Base-by-base conservation (phyloP, 176 grass and related monocot species). In the Triticum turgidum region DNA sequence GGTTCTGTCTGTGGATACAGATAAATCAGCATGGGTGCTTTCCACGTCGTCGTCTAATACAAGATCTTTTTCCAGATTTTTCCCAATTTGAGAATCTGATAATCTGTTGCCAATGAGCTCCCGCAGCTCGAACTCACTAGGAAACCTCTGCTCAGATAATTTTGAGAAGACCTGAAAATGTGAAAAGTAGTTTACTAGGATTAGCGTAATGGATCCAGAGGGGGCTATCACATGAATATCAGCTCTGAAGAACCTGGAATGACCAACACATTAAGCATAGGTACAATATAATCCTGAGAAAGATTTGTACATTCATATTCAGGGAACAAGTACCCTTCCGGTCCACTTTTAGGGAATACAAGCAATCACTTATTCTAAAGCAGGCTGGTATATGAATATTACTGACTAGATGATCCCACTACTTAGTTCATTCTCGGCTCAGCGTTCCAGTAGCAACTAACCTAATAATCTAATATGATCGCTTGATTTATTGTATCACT, bases 151-250 rank as follows among this genome's bases (percentile, higher is more conserved):
- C 65, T 96, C 90, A 32, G 91, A 79, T 73, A 98, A 90, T 89
- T 98, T 98, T 38, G 97, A 96, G 86, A 96, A 98, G 82, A 98
- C 94, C 97, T 98, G 84, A 82, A 92, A 88, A 45, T 76, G 76
- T 38, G 49, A 42, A 87, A 54, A 77, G 3, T 42, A 82, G 61
- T 32, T 76, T 32, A 49, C 18, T 84, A 87, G 24, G 49, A 52
- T 80, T 47, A 89, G 44, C 20, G 51, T n/a, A 33, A 56, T 25
- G 52, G 27, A 27, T 79, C 49, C 21, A 84, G 39, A 80, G 61
- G 21, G 21, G 32, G 2, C 11, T 52, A 70, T 15, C 45, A 62
- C 68, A 76, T 5, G 52, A 79, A 59, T 20, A 24, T 80, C 59
- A 80, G 66, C 59, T 79, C 49, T 1, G 0, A 5, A 78, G 21